Evolutionary conservation across 1,284 basidiomycete species (phyloP).

Genomic region (Ustilago xerochloae): DNA sequence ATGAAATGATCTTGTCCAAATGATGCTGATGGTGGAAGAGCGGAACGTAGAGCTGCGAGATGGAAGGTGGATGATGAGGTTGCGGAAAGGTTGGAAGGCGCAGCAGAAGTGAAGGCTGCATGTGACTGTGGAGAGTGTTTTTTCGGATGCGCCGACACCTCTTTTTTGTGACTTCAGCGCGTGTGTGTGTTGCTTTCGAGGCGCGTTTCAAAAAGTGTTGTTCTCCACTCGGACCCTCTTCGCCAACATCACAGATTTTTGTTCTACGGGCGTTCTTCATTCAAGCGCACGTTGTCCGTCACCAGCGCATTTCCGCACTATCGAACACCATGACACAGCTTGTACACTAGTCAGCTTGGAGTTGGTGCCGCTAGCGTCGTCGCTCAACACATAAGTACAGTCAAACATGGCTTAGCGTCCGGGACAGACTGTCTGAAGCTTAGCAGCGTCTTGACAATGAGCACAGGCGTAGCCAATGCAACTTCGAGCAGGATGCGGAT

Average conservation of each 20-base stretch:
- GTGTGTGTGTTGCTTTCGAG: conserved; percentile 18
- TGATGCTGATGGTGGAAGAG: background rate
- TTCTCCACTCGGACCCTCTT: conserved; percentile 11
- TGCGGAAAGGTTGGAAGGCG: background rate
- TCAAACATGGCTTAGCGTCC: too few relatives aligned
- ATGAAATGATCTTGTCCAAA: background rate
- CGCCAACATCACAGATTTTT: background rate
- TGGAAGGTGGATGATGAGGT: background rate
- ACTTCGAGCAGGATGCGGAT: too few relatives aligned
- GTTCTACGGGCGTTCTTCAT: background rate
- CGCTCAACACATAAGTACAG: too few relatives aligned
- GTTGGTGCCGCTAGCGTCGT: too few relatives aligned
- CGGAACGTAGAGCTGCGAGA: background rate
- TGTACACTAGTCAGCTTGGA: too few relatives aligned
- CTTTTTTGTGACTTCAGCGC: conserved; percentile 5
- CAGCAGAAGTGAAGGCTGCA: background rate
- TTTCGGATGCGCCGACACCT: background rate
- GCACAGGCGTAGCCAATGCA: too few relatives aligned
- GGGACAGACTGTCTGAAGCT: too few relatives aligned
- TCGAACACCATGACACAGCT: too few relatives aligned
- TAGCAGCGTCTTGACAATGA: too few relatives aligned
- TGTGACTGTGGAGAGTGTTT: conserved; percentile 1
- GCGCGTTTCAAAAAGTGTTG: conserved; percentile 34
- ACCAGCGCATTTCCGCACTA: too few relatives aligned
- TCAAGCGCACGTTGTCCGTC: background rate